Base-by-base conservation (phyloP, 208 protist species). In the Trypanosoma congolense region DNA sequence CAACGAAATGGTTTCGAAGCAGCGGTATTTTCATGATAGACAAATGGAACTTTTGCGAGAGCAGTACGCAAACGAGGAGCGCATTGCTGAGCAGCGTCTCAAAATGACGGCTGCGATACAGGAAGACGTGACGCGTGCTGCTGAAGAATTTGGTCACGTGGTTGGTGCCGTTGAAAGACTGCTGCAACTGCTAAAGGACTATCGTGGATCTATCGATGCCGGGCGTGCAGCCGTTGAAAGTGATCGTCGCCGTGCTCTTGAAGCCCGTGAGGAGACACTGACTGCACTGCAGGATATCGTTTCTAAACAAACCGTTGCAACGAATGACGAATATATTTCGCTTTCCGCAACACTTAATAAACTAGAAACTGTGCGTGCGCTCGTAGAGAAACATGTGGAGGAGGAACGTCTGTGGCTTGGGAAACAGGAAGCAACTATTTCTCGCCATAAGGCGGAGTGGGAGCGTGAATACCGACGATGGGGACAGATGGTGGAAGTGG, bases 401-500 rank as follows among this genome's bases (percentile, higher is more conserved):
- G 67, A 74, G 6, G 85, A 93, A 53, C 65, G 44, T 18, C 16
- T 61, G 9, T 93, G 85, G 85, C 52, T 90, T 8, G 53, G 66
- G 1, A 70, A 93, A 62, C 77, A 86, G 49, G 74, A 89, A 66
- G 46, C 73, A 1, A 50, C 46, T 14, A 69, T 81, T 69, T 16
- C 48, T 8, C 60, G 67, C 16, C 76, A 45, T 36, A 57, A 67
- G 6, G 67, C 63, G 2, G 77, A 78, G 47, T 93, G 85, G 85
- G 73, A 82, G 51, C 72, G 81, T 9, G 79, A 88, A 61, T 82
- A 90, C 59, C 63, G 74, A 10, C 76, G 73, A 6, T 93, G 85
- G 85, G 63, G 70, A 55, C 71, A 77, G 26, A 61, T 79, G 33
- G 80, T 84, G 31, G 63, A 86, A 56, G 57, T 71, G 16, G 79